These are phyloP conservation scores for Neurospora sp. DNA, from an alignment of 495 filamentous ascomycete genomes.

Conservation along the genomic window DNA sequence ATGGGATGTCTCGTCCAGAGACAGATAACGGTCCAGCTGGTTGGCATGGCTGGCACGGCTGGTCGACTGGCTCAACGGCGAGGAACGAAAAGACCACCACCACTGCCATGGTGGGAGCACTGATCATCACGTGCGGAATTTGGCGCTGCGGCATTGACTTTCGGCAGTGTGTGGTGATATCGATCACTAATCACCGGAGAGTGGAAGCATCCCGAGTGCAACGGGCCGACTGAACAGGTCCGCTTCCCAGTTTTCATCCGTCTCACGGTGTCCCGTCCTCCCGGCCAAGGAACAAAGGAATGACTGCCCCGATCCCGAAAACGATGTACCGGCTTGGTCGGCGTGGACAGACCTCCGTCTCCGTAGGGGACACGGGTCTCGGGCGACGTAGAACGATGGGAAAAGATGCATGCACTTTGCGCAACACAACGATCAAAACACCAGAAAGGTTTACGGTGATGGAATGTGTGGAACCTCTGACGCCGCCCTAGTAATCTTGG, in stretches of 20 bases:
- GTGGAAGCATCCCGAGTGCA: neutral
- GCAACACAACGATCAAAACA: neutral
- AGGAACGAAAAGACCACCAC: neutral
- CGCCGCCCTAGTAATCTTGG: conserved; percentile 69
- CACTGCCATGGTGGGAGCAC: neutral
- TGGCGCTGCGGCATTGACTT: neutral
- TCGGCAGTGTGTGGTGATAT: neutral
- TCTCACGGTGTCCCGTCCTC: neutral
- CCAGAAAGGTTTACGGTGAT: neutral
- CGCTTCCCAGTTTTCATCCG: neutral
- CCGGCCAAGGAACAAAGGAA: neutral
- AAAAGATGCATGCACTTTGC: neutral
- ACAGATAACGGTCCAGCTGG: neutral
- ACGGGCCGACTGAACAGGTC: neutral
- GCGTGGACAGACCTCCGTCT: neutral
- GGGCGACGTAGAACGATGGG: neutral
- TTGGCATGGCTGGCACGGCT: neutral
- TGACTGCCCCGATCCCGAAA: neutral
- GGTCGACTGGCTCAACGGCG: neutral
- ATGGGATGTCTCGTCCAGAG: neutral
- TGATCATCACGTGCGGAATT: neutral
- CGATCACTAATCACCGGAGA: neutral
- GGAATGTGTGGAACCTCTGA: conserved; percentile 76
- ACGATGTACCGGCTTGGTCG: neutral
- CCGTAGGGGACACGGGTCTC: neutral